These are phyloP conservation scores for Russula sp. DNA, from an alignment of 768 basidiomycete genomes.

Conservation along the genomic window DNA sequence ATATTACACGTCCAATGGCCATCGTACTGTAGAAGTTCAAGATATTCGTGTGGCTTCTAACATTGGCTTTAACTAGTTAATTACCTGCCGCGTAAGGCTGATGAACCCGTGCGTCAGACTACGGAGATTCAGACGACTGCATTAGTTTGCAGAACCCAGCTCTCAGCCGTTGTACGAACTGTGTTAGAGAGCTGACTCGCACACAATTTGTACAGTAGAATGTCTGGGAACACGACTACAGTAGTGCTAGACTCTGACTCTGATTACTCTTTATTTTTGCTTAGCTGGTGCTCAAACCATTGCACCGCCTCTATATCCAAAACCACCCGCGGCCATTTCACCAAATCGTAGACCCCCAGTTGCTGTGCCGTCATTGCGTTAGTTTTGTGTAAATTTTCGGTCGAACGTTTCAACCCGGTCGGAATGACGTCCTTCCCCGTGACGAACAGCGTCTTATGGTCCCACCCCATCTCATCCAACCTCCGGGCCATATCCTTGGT, in stretches of 20 bases:
- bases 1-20: too few species aligned
- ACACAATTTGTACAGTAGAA: too few species aligned
- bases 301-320: constrained; percentile 84
- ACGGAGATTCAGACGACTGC: too few species aligned
- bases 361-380: constrained; percentile 62
- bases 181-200: too few species aligned
- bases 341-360: constrained; percentile 74
- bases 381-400: constrained; percentile 66
- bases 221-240: background rate
- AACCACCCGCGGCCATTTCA: constrained; percentile 80
- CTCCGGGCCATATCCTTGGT: too few species aligned
- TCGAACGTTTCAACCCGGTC: constrained; percentile 55
- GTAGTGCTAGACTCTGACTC: constrained; percentile 6
- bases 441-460: constrained; percentile 68
- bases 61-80: too few species aligned
- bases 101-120: too few species aligned
- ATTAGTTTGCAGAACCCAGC: too few species aligned
- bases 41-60: too few species aligned
- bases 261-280: constrained; percentile 38
- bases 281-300: constrained; percentile 62
- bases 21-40: too few species aligned
- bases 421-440: constrained; percentile 59
- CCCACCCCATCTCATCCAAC: constrained; percentile 44
- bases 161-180: too few species aligned
- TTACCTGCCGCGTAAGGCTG: too few species aligned